Evolutionary conservation across 331 rosid genomes (phyloP), one percentile per base, ranked within the genome.

Genomic region (Acacia pycnantha): DNA sequence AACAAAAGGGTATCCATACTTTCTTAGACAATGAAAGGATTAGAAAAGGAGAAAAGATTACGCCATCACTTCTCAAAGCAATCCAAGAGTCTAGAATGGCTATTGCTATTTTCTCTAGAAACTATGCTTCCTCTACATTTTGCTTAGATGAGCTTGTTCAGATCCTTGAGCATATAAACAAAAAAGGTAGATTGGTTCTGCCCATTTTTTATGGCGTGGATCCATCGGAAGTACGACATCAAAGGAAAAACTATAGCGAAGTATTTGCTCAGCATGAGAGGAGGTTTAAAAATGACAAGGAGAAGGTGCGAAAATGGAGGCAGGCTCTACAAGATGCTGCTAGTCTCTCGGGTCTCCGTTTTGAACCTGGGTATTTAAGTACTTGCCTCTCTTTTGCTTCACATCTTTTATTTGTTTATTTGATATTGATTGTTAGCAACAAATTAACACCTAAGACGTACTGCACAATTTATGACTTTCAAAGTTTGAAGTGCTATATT

Each of bases 61-160:
- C 43, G 0, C 70, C 44, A 0, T 29, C 70, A 29, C 70, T 65
- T 29, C 40, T 65, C 70, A 65, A 29, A 65, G 70, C 43, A 65
- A 65, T 65, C 70, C 70, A 31, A 29, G 70, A 65, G 22, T 65
- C 70, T 16, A 65, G 43, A 29, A 65, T 29, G n/a, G 70, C 43
- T 65, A 31, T 65, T 15, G 15, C 43, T 65, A 65, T 65, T 65
- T 29, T 65, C 43, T 65, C 70, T 6, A 65, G 70, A 31, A 31
- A 65, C 70, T 65, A 65, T 65, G 70, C 43, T 31, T 65, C 43
- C 43, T 65, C 70, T 31, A 31, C 70, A 31, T 65, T 14, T 16
- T 65, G 70, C 18, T 31, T 65, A 65, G 70, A 65, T 65, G 70
- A 65, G 70, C 70, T 65, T 7, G 70, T 65, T 13, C n/a, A 65